A percentile compares a stretch with the other conserved stretches of the same genome.
Conservation (phyloP, 2,329 filamentous ascomycete genomes). For the Chaetothyriales sp. region DNA sequence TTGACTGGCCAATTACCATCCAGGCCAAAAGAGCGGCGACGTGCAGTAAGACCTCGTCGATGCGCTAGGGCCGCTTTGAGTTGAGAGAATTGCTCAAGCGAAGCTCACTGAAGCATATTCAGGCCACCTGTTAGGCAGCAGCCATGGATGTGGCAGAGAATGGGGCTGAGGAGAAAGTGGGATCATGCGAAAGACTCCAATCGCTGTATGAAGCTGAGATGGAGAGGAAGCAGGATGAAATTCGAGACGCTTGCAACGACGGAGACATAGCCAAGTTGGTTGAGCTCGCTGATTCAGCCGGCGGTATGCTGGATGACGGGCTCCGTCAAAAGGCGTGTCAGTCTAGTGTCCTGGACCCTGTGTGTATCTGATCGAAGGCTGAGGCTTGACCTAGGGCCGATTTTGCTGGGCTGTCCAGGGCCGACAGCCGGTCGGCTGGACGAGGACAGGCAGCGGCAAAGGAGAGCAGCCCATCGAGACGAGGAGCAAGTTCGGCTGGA, state of each 20-base stretch:
- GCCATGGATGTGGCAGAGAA: neutral
- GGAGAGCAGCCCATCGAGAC: conserved; percentile 64
- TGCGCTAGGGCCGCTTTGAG: neutral
- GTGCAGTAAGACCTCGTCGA: neutral
- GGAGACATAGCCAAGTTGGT: conserved; percentile 45
- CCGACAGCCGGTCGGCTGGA: conserved; percentile 3
- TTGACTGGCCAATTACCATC: conserved; percentile 8
- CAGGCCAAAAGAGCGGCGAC: conserved; percentile 13
- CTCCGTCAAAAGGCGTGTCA: conserved; percentile 65
- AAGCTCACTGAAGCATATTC: neutral
- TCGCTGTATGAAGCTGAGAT: neutral
- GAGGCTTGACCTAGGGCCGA: conserved; percentile 29
- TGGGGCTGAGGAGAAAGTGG: neutral
- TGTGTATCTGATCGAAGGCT: conserved; percentile 9
- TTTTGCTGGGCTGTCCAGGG: conserved; percentile 32
- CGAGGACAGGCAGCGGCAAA: conserved; percentile 36
- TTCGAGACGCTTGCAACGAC: conserved; percentile 47
- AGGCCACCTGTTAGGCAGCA: neutral
- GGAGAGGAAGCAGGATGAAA: conserved; percentile 17
- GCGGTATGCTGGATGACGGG: conserved; percentile 54
- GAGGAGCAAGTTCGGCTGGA: conserved; percentile 87
- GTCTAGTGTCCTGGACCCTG: conserved; percentile 26
- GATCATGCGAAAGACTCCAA: neutral
- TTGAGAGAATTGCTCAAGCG: neutral
- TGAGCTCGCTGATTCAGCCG: conserved; percentile 46